Base-by-base conservation (phyloP, 495 filamentous ascomycete species). In the Lasiosphaeria miniovina region DNA sequence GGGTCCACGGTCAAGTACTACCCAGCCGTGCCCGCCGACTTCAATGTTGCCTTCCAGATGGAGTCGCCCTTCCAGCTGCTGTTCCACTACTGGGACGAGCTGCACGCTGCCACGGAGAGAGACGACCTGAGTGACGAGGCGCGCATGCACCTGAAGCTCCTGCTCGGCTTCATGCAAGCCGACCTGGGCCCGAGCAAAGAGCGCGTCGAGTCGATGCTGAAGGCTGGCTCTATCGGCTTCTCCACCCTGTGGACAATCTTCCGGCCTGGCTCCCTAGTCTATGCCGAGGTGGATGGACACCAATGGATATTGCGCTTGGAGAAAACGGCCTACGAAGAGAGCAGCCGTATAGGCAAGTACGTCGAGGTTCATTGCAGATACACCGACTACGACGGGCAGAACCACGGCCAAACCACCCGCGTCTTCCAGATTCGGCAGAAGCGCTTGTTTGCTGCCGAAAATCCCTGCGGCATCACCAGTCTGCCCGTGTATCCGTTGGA, bases 1-100 rank as follows among this genome's bases (percentile, higher is more conserved):
- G 63, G 62, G 45, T 68, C 69, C 14, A 66, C 75, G 4, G 61
- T 80, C 49, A 66, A 66, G n/a, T 75, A 70, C 36, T 77, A 80
- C 43, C 67, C 74, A 1, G 59, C 65, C 2, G 71, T 73, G 9
- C 69, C 74, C 7, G 64, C 71, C 0, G 72, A 74, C 54, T 72
- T 72, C 31, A 64, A 58, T n/a, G 62, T 65, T 8, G 56, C 71
- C 35, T 31, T 72, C 24, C 65, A 74, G 62, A 58, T 71, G 9
- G 45, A 72, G 46, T 54, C 32, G 7, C 60, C 68, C 38, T 65
- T 73, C 56, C 49, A 60, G 53, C 70, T 72, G 62, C 55, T 74
- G 24, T 51, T 62, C 4, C 69, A 74, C 24, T 66, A 70, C 49
- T 72, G 67, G 67, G 59, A 70, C n/a, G 71, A 72, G n/a, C 57